Conservation (phyloP, 805 yeast species). For the Candida chauliodis region DNA sequence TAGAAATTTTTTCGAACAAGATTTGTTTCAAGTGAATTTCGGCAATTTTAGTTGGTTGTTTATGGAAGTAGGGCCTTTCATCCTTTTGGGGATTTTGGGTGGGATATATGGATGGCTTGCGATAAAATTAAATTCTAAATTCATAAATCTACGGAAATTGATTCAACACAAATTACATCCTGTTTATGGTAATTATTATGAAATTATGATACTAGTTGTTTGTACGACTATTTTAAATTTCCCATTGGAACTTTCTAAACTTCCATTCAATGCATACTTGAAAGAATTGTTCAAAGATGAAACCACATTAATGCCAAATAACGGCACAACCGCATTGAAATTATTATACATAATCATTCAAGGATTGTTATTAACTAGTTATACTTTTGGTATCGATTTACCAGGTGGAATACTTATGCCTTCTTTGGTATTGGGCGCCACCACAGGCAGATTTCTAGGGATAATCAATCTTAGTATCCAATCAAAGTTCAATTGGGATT, state of each 20-base stretch:
- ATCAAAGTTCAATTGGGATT: conserved; percentile 26
- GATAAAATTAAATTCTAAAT: conserved; percentile 42
- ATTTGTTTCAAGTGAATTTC: conserved; percentile 57
- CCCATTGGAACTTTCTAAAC: conserved; percentile 50
- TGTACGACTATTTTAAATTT: conserved; percentile 55
- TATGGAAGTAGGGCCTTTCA: conserved; percentile 68
- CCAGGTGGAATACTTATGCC: conserved; percentile 72
- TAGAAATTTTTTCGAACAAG: conserved; percentile 40
- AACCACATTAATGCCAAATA: conserved; percentile 13
- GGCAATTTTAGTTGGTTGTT: conserved; percentile 71
- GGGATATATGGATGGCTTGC: conserved; percentile 62
- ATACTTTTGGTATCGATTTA: conserved; percentile 64
- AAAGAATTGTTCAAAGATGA: conserved; percentile 73
- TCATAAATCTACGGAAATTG: conserved; percentile 31
- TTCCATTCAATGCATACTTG: conserved; percentile 55
- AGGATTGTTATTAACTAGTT: conserved; percentile 60
- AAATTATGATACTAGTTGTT: conserved; percentile 45
- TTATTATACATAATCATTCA: conserved; percentile 39
- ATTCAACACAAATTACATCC: conserved; percentile 17
- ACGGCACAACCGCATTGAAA: conserved; percentile 21
- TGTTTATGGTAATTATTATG: conserved; percentile 35
- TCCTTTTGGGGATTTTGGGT: conserved; percentile 66
- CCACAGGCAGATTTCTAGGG: conserved; percentile 55
- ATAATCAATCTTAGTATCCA: conserved; percentile 49
- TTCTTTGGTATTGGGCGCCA: conserved; percentile 58